A percentile compares a stretch with the other conserved stretches of the same genome.
phyloP scores from a whole-genome alignment of 2,329 filamentous ascomycete species.

The Leptodontidium sp. region DNA sequence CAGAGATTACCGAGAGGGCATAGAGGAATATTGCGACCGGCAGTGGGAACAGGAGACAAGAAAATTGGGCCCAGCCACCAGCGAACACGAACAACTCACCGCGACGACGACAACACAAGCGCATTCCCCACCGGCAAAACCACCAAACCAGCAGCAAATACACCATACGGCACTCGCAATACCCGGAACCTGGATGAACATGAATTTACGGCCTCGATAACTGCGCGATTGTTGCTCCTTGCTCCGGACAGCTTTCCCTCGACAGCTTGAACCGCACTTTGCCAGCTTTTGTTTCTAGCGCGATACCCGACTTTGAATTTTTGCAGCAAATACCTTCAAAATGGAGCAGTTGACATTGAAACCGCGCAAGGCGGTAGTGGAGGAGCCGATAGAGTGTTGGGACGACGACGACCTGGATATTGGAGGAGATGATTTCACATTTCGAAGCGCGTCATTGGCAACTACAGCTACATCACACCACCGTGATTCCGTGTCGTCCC shows the following conservation, averaged over 20 bases:
- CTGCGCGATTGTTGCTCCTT: constrained; percentile 36
- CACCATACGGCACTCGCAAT: constrained; percentile 1
- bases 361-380: constrained; percentile 51
- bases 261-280: constrained; percentile 15
- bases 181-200: constrained; percentile 28
- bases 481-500: constrained; percentile 83
- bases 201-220: constrained; percentile 41
- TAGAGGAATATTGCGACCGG: constrained; percentile 24
- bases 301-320: constrained; percentile 18
- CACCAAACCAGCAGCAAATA: constrained; percentile 22
- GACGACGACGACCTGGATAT: constrained; percentile 80
- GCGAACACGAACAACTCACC: constrained; percentile 18
- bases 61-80: constrained; percentile 19
- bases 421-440: constrained; percentile 70
- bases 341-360: constrained; percentile 47
- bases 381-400: constrained; percentile 76
- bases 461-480: constrained; percentile 60
- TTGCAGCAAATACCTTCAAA: not conserved
- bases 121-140: not conserved
- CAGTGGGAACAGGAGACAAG: constrained; percentile 8
- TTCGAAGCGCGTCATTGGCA: constrained; percentile 55
- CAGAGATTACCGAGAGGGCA: constrained; percentile 11
- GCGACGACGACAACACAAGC: constrained; percentile 12
- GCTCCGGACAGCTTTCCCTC: constrained; percentile 29
- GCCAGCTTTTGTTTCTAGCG: constrained; percentile 4